Evolutionary conservation across 371 early-diverging fungal species (phyloP).

Genomic region (Mucor piriformis): DNA sequence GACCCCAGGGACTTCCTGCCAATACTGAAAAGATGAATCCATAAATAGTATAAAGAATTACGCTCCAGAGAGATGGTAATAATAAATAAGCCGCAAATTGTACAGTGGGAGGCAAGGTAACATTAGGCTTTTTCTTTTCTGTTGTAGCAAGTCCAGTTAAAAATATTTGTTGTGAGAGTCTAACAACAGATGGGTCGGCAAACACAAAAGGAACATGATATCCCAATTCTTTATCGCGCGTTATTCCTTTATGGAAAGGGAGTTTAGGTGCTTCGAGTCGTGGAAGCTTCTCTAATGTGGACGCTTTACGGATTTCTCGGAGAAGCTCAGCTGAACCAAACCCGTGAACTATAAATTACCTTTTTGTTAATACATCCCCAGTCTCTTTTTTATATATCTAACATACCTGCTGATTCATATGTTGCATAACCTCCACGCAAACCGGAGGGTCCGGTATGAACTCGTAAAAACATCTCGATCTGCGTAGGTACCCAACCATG

Average conservation of each 20-base stretch:
- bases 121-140: conserved; percentile 21
- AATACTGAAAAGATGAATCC: conserved; percentile 53
- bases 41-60: conserved; percentile 42
- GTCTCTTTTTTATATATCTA: not conserved
- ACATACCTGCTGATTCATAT: conserved; percentile 59
- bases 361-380: not conserved
- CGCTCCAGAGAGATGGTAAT: conserved; percentile 50
- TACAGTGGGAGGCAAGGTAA: conserved; percentile 49
- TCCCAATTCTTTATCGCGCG: conserved; percentile 53
- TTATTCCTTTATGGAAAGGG: conserved; percentile 40
- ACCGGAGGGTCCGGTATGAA: conserved; percentile 58
- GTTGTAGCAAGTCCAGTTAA: conserved; percentile 35
- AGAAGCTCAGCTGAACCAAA: conserved; percentile 55
- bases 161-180: conserved; percentile 59
- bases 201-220: conserved; percentile 64
- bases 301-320: conserved; percentile 58
- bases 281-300: conserved; percentile 50
- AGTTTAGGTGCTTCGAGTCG: conserved; percentile 45
- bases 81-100: conserved; percentile 66
- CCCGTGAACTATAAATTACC: conserved; percentile 49
- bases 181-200: conserved; percentile 63
- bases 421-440: conserved; percentile 61
- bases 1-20: conserved; percentile 57
- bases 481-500: conserved; percentile 51
- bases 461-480: conserved; percentile 66